phyloP scores from a whole-genome alignment of 345 rosid genomes.

The Populus euphratica region DNA sequence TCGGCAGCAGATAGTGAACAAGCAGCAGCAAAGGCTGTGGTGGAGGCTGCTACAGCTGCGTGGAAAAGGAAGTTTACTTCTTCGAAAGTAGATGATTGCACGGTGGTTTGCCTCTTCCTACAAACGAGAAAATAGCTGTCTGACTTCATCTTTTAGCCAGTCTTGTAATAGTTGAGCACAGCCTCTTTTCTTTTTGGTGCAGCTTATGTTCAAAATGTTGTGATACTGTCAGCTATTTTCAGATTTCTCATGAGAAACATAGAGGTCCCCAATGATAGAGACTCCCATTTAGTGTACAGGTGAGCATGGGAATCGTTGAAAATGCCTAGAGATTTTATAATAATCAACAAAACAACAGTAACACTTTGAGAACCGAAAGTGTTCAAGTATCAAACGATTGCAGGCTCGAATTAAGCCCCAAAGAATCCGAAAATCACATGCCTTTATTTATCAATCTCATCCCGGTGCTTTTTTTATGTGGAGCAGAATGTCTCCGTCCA shows the following conservation, averaged over 20 bases:
- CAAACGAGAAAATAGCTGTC: slow-evolving; percentile 23
- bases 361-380: background rate
- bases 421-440: background rate
- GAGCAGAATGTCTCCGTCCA: background rate
- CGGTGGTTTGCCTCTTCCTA: slow-evolving; percentile 60
- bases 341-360: background rate
- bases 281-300: background rate
- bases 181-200: background rate
- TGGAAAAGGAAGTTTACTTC: slow-evolving; percentile 66
- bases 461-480: background rate
- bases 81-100: slow-evolving; percentile 62
- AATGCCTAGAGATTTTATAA: background rate
- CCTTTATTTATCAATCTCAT: background rate
- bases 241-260: background rate
- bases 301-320: background rate
- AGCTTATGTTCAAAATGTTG: background rate
- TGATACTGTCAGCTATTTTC: background rate
- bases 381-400: background rate
- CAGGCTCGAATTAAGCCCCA: background rate
- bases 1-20: slow-evolving; percentile 36
- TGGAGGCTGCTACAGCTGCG: slow-evolving; percentile 53
- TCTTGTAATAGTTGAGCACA: background rate
- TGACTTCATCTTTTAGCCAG: background rate
- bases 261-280: too few relatives aligned
- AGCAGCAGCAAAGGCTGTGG: slow-evolving; percentile 55